phyloP scores from a whole-genome alignment of 805 yeast genomes.

The Yarrowia keelungensis region DNA sequence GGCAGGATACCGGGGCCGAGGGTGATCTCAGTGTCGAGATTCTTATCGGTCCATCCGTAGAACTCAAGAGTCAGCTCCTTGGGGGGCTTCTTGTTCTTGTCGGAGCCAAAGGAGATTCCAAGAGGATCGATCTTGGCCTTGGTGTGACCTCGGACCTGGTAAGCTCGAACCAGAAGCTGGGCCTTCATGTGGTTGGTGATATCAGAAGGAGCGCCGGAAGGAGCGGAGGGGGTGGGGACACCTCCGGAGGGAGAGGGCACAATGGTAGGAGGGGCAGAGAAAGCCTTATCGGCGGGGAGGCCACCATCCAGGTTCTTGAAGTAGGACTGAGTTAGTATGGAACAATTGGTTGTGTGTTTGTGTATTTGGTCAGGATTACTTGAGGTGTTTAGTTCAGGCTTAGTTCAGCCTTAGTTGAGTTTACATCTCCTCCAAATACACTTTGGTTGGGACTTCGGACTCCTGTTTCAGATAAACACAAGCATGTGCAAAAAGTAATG shows the following conservation, averaged over 20 bases:
- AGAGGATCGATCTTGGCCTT: slow-evolving; percentile 97
- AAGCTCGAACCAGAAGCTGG: slow-evolving; percentile 95
- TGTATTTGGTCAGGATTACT: neutral
- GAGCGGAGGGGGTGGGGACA: slow-evolving; percentile 65
- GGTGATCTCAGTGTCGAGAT: slow-evolving; percentile 80
- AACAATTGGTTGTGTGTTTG: neutral
- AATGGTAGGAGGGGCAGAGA: slow-evolving; percentile 88
- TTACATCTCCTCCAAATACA: too few species aligned
- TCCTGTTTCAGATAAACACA: neutral
- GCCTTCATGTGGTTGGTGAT: slow-evolving; percentile 90
- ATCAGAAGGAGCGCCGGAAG: slow-evolving; percentile 55
- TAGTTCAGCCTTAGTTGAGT: slow-evolving; percentile 3
- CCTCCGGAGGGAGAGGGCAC: slow-evolving; percentile 84
- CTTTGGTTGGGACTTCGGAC: slow-evolving; percentile 1
- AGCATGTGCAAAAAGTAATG: slow-evolving; percentile 34
- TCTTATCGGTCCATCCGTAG: slow-evolving; percentile 89
- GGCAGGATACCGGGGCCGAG: slow-evolving; percentile 98
- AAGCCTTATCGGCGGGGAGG: slow-evolving; percentile 74
- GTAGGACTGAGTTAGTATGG: slow-evolving; percentile 57
- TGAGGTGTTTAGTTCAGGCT: neutral
- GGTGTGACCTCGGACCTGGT: slow-evolving; percentile 97
- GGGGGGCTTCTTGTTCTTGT: slow-evolving; percentile 59
- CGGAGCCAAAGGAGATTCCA: slow-evolving; percentile 82
- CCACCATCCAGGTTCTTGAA: slow-evolving; percentile 86
- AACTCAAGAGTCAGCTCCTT: slow-evolving; percentile 89